Evolutionary conservation across 495 filamentous ascomycete genomes (phyloP).

Genomic region (Lepraria neglecta): DNA sequence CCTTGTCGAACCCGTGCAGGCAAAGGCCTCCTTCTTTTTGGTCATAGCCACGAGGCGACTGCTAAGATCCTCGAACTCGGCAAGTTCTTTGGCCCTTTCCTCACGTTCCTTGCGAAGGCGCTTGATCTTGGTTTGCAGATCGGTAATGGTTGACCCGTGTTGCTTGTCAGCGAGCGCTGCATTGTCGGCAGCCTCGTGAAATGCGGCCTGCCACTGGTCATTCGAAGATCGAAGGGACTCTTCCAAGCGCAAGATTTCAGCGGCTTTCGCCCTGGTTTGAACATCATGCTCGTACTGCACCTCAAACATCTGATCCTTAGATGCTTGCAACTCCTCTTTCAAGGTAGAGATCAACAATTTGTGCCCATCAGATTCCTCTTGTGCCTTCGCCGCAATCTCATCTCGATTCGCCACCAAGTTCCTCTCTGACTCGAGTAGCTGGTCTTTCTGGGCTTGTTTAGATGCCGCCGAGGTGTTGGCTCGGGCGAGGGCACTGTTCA

Average conservation of each 20-base stretch:
- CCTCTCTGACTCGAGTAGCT: neutral
- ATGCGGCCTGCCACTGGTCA: constrained; percentile 8
- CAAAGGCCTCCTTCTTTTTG: neutral
- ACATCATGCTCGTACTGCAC: constrained; percentile 8
- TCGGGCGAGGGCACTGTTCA: neutral
- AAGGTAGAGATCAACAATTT: constrained; percentile 9
- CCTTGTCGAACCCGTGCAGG: neutral
- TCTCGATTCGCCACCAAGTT: neutral
- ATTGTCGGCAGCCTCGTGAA: neutral
- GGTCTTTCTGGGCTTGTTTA: constrained; percentile 2
- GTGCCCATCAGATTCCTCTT: constrained; percentile 4
- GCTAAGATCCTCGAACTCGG: constrained; percentile 46
- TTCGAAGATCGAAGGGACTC: constrained; percentile 10
- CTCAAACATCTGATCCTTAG: constrained; percentile 4
- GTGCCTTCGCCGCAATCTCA: neutral
- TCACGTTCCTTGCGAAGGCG: constrained; percentile 12
- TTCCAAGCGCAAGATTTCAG: constrained; percentile 4
- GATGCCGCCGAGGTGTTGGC: neutral
- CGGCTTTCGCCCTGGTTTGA: neutral
- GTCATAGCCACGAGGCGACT: constrained; percentile 41
- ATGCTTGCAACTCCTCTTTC: neutral
- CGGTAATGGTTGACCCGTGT: neutral
- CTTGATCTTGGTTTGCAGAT: constrained; percentile 3
- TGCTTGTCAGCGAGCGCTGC: constrained; percentile 9
- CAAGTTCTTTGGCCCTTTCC: constrained; percentile 44